These are phyloP conservation scores for Dryadomyces quercus-mongolicae DNA, from an alignment of 2,329 filamentous ascomycete species.

Conservation along the genomic window DNA sequence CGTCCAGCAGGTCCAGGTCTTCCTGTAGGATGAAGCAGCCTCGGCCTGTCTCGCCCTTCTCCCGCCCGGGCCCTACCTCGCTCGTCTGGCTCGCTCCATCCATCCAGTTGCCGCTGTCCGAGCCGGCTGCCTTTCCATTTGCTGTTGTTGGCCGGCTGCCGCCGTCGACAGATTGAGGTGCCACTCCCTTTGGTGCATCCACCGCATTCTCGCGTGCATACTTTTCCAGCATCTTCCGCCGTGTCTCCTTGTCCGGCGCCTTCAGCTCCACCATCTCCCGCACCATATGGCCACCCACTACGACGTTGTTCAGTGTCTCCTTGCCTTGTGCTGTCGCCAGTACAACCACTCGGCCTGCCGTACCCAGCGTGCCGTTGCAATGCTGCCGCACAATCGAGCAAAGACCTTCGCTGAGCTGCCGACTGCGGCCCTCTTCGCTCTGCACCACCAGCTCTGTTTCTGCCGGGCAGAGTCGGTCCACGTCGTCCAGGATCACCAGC, in stretches of 20 bases:
- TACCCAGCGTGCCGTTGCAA: slow-evolving; percentile 41
- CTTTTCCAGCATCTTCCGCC: slow-evolving; percentile 71
- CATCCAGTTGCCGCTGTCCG: slow-evolving; percentile 59
- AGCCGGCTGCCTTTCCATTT: slow-evolving; percentile 30
- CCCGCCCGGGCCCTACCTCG: neutral
- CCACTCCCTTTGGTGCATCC: neutral
- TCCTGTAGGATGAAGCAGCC: slow-evolving; percentile 63
- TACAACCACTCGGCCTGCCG: slow-evolving; percentile 67
- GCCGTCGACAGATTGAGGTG: neutral
- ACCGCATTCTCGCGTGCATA: slow-evolving; percentile 47
- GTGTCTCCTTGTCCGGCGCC: slow-evolving; percentile 83
- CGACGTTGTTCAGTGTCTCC: slow-evolving; percentile 78
- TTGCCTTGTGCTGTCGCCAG: slow-evolving; percentile 88
- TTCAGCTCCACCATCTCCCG: slow-evolving; percentile 83
- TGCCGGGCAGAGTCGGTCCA: slow-evolving; percentile 83
- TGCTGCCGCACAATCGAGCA: slow-evolving; percentile 75
- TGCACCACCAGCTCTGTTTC: slow-evolving; percentile 92
- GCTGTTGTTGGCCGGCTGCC: slow-evolving; percentile 45
- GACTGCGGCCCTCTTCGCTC: slow-evolving; percentile 83
- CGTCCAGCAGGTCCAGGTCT: slow-evolving; percentile 78
- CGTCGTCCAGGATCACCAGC: slow-evolving; percentile 79
- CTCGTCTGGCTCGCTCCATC: slow-evolving; percentile 53
- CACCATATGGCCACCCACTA: slow-evolving; percentile 84
- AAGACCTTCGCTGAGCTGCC: slow-evolving; percentile 83
- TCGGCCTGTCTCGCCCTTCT: slow-evolving; percentile 8